Base-by-base conservation (phyloP, 495 filamentous ascomycete species). In the Podospora tetraspora region DNA sequence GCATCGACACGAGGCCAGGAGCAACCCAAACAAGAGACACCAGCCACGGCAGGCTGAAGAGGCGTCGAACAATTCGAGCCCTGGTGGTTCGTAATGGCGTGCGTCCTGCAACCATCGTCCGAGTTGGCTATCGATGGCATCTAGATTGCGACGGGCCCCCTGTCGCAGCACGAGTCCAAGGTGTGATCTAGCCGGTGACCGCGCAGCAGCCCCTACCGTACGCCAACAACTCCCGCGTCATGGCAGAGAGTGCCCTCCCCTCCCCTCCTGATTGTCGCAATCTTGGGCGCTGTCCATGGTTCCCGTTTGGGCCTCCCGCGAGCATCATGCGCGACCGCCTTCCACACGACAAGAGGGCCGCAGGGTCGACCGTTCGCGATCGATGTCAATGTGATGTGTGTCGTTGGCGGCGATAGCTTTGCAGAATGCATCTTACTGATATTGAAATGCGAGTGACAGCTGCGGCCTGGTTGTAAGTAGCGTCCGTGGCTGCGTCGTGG, bases 101-200 rank as follows among this genome's bases (percentile, higher is more conserved):
- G 43, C 43, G 19, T 52, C 16, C 43, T 52, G 43, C 43, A 52
- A n/a, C 43, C 13, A 52, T 52, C 43, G 43, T 52, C 6, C 43
- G 43, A 37, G 5, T 11, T 65, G 57, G 57, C 52, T 56, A 27
- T 56, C 52, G 63, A 65, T 59, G 63, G n/a, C 63, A 65, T 56
- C 43, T 52, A 43, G 62, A 23, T 32, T 65, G 43, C 63, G 56
- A 59, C 52, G 23, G 63, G 22, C 27, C 37, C 37, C 62, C 25
- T 37, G 32, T 65, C 43, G 43, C 63, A 65, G 63, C 37, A 57
- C 63, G 16, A 24, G n/a, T 34, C 52, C 19, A 22, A 22, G 63
- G 43, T 29, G 63, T 57, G 62, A 64, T 64, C 37, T 64, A 12
- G 37, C 23, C 13, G 52, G 29, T 25, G 52, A 32, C 27, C 61